Evolutionary conservation across 352 stramenopile genomes (phyloP).

Genomic region (Phytophthora sp.): DNA sequence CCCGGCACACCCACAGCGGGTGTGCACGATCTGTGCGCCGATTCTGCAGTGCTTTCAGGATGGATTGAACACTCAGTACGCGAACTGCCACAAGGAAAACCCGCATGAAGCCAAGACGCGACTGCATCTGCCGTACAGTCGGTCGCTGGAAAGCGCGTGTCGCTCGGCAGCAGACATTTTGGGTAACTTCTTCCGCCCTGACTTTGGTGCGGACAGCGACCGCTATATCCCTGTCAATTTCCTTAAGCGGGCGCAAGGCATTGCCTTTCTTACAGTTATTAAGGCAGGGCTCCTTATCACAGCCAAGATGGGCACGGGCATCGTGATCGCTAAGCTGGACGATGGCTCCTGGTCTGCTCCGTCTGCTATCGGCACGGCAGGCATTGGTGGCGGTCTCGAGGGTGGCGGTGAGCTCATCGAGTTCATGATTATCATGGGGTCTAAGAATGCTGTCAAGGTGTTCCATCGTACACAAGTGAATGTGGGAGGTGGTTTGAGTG

Average conservation of each 20-base stretch:
- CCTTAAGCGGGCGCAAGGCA: conserved; percentile 79
- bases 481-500: conserved; percentile 91
- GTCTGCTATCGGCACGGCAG: conserved; percentile 92
- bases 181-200: conserved; percentile 79
- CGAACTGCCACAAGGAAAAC: conserved; percentile 86
- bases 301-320: conserved; percentile 80
- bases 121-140: conserved; percentile 75
- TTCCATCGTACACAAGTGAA: conserved; percentile 92
- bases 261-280: conserved; percentile 88
- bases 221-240: conserved; percentile 82
- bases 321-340: conserved; percentile 91
- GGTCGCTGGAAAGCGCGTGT: conserved; percentile 80
- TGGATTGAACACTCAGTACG: conserved; percentile 70
- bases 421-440: conserved; percentile 96
- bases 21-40: conserved; percentile 83
- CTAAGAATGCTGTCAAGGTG: conserved; percentile 90
- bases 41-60: conserved; percentile 80
- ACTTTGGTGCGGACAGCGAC: conserved; percentile 74
- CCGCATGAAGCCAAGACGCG: conserved; percentile 74
- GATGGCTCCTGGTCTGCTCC: conserved; percentile 92
- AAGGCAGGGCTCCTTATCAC: conserved; percentile 87
- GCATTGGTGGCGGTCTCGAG: conserved; percentile 88
- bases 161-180: conserved; percentile 79
- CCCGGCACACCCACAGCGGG: conserved; percentile 71
- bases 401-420: conserved; percentile 93